phyloP scores from a whole-genome alignment of 2,329 filamentous ascomycete genomes.

The Fusarium subglutinans region DNA sequence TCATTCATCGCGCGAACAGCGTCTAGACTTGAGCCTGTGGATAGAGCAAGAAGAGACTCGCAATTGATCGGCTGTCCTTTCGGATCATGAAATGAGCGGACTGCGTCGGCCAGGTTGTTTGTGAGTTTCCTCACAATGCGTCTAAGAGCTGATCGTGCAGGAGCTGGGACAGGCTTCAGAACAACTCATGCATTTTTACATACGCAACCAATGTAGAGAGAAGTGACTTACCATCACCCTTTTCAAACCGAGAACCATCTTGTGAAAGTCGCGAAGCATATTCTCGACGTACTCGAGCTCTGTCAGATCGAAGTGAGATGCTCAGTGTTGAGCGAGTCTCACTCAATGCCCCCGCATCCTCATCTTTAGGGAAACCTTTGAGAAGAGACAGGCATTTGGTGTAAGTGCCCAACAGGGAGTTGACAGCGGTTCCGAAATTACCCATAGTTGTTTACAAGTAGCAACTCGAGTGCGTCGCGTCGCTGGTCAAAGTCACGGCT shows the following conservation, averaged over 20 bases:
- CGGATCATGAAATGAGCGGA: slow-evolving; percentile 47
- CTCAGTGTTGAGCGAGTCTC: slow-evolving; percentile 42
- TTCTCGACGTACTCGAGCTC: slow-evolving; percentile 51
- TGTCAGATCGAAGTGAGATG: slow-evolving; percentile 52
- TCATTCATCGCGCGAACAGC: slow-evolving; percentile 60
- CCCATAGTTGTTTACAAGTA: slow-evolving; percentile 38
- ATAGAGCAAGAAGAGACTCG: slow-evolving; percentile 57
- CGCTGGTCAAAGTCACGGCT: slow-evolving; percentile 9
- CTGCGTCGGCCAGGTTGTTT: slow-evolving; percentile 52
- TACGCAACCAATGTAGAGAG: neutral
- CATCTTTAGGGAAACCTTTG: slow-evolving; percentile 46
- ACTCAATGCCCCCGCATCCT: slow-evolving; percentile 35
- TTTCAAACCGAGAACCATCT: slow-evolving; percentile 54
- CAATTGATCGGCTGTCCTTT: slow-evolving; percentile 53
- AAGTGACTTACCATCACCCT: slow-evolving; percentile 58
- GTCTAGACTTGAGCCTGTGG: slow-evolving; percentile 57
- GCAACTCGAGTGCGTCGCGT: neutral
- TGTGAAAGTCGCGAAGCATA: slow-evolving; percentile 55
- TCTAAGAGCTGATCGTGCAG: slow-evolving; percentile 51
- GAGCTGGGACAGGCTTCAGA: slow-evolving; percentile 43
- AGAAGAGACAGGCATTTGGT: slow-evolving; percentile 56
- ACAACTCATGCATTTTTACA: slow-evolving; percentile 11
- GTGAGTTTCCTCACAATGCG: slow-evolving; percentile 55
- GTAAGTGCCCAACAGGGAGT: slow-evolving; percentile 58
- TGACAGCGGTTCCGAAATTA: slow-evolving; percentile 55